phyloP scores from a whole-genome alignment of 2,329 filamentous ascomycete species.

The Pezicula carpinea region DNA sequence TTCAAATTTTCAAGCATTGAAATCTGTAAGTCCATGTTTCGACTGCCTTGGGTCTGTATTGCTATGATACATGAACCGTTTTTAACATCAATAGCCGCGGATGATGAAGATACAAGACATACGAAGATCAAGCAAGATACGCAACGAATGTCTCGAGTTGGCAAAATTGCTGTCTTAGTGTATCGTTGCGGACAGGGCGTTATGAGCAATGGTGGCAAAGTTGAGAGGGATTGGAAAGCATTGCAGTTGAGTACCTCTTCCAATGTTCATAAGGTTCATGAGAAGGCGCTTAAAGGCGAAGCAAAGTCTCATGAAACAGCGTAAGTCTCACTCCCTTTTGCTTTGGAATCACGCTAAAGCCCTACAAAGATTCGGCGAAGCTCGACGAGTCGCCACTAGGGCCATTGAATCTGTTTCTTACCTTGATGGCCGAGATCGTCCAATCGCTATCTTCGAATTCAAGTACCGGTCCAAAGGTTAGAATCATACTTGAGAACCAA shows the following conservation, averaged over 20 bases:
- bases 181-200: neutral
- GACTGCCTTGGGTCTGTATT: neutral
- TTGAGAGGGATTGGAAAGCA: neutral
- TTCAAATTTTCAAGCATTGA: conserved; percentile 14
- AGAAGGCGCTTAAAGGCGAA: conserved; percentile 16
- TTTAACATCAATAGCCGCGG: conserved; percentile 1
- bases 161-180: neutral
- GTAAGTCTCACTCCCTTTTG: conserved; percentile 4
- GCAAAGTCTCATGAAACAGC: conserved; percentile 13
- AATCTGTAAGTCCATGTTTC: conserved; percentile 6
- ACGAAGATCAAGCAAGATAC: neutral
- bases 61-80: neutral
- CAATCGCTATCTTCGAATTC: conserved; percentile 9
- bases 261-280: conserved; percentile 12
- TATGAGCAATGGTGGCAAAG: conserved; percentile 1
- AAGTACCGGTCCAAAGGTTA: conserved; percentile 16
- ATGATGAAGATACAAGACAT: conserved; percentile 3
- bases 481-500: neutral
- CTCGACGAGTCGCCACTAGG: neutral
- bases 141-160: neutral
- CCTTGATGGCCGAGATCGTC: conserved; percentile 11
- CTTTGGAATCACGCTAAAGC: neutral
- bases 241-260: neutral
- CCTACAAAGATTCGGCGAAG: neutral
- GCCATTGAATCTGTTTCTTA: neutral